Evolutionary conservation across 202 grass and related monocot species (phyloP).

Genomic region (Miscanthus sacchariflorus): DNA sequence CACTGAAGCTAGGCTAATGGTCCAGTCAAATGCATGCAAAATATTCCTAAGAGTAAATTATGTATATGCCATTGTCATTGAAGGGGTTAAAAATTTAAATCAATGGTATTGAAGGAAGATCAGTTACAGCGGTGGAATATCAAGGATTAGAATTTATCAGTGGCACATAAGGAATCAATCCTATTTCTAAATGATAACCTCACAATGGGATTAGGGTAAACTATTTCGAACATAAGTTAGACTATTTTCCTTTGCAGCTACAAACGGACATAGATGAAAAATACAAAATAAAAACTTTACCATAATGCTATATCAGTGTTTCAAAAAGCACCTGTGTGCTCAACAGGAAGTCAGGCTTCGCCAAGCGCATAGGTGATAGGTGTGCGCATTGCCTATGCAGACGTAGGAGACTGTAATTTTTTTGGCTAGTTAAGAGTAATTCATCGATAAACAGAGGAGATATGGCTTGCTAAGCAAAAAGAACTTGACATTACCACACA

Average conservation of each 20-base stretch:
- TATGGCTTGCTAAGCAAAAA: neutral
- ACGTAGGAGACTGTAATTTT: neutral
- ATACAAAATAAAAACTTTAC: neutral
- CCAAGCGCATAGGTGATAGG: neutral
- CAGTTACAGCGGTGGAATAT: neutral
- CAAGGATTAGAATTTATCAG: neutral
- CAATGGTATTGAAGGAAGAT: neutral
- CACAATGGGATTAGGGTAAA: neutral
- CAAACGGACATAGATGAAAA: neutral
- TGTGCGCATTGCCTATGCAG: neutral
- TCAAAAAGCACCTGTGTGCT: neutral
- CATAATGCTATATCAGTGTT: neutral
- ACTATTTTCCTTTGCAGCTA: neutral
- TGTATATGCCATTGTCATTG: neutral
- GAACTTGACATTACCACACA: neutral
- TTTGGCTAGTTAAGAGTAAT: neutral
- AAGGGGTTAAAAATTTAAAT: neutral
- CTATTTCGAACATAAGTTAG: neutral
- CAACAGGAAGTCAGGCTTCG: neutral
- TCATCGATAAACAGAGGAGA: neutral
- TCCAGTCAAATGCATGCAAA: neutral
- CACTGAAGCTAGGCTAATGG: neutral
- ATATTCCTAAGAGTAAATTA: neutral
- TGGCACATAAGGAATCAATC: neutral
- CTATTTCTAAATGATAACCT: neutral